Conservation (phyloP, 805 yeast species). For the Candida incommunis region DNA sequence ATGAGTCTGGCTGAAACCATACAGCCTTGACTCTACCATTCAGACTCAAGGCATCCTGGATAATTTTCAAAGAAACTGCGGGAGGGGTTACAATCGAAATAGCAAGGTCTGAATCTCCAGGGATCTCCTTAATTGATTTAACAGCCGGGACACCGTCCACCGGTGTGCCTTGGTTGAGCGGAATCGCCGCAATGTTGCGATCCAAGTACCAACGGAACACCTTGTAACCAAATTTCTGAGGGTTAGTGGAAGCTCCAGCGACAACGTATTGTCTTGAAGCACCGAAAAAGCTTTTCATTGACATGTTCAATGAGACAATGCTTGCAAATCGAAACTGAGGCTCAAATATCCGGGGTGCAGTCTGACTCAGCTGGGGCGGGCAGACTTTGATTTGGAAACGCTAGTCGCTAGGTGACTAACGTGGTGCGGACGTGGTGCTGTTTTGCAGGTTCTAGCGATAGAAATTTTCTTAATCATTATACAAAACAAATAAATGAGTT, state of each 20-base stretch:
- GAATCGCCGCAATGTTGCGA: conserved; percentile 44
- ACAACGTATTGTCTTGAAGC: conserved; percentile 43
- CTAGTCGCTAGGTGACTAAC: no score
- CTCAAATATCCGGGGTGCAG: no score
- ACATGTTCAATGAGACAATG: not conserved
- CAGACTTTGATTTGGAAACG: no score
- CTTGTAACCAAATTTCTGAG: conserved; percentile 54
- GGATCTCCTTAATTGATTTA: conserved; percentile 12
- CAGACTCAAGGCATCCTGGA: conserved; percentile 25
- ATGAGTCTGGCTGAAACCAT: conserved; percentile 83
- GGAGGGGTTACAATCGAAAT: conserved; percentile 72
- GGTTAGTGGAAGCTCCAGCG: conserved; percentile 56
- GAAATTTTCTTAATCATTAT: no score
- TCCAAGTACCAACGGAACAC: conserved; percentile 53
- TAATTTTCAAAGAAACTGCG: conserved; percentile 31
- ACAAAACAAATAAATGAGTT: no score
- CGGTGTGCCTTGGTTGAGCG: conserved; percentile 39
- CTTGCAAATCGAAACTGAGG: no score
- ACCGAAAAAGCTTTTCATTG: conserved; percentile 33
- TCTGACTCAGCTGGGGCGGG: no score
- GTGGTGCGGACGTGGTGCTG: no score
- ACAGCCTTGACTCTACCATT: conserved; percentile 33
- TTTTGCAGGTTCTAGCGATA: no score
- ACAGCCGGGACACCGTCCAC: conserved; percentile 33
- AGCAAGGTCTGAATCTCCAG: conserved; percentile 21